Base-by-base conservation (phyloP, 2,329 filamentous ascomycete genomes). In the Hypocreales sp. region DNA sequence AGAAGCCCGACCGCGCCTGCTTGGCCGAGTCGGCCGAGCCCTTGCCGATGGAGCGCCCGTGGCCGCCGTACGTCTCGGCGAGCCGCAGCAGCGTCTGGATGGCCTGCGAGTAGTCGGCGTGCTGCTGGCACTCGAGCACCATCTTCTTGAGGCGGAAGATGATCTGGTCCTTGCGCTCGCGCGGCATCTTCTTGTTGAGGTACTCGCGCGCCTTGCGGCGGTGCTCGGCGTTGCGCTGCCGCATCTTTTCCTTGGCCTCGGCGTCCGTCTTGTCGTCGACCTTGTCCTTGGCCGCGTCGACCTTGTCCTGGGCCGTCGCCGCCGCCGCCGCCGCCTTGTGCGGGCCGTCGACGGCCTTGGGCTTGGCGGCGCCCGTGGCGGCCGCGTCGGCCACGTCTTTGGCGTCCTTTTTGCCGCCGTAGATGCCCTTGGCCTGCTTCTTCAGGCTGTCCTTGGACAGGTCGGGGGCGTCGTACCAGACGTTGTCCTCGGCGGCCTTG, bases 141-240 rank as follows among this genome's bases (percentile, higher is more conserved):
- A 95, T 92, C 72, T 95, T 95, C 73, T 72, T 98, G 39, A 98
- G 58, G 20, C 90, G 80, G 69, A 75, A 93, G 42, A 94, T 76
- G 30, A 76, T 77, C 61, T 93, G 84, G 7, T 95, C 84, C 34
- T 86, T 83, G 33, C 90, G 83, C 52, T 95, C 86, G 54, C 87
- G 61, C 1, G 90, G 86, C 55, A 98, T 67, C 65, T 95, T 98
- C 44, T 75, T 69, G 40, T 72, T 66, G 30, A 94, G 59, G 50
- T 95, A 95, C 40, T 80, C 71, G 46, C 67, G 73, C 15, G 77
- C 63, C 31, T 64, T 50, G 21, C 47, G 52, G 16, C 53, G 53
- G 20, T 60, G 58, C 30, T 62, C 56, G 16, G 55, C 56, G 7
- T 58, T 53, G 31, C 47, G 44, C 40, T 53, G 41, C 28, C 58